A percentile compares a stretch with the other conserved stretches of the same genome.
Conservation (phyloP, 2,329 filamentous ascomycete species). For the Diaporthe sp. region DNA sequence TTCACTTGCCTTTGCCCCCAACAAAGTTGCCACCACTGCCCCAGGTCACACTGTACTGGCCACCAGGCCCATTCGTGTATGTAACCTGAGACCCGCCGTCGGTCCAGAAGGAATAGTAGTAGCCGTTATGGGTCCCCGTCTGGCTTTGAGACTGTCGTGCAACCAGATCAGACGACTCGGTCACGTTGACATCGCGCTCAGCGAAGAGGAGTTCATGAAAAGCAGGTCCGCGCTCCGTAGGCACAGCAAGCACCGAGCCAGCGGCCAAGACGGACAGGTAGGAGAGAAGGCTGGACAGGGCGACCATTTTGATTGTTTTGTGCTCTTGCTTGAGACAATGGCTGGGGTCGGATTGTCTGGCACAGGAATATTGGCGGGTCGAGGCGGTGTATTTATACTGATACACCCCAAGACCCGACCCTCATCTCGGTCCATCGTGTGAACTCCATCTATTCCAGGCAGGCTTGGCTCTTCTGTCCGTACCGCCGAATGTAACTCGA, state of each 20-base stretch:
- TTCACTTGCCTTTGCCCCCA: constrained; percentile 63
- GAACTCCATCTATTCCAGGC: not conserved
- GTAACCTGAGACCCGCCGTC: constrained; percentile 64
- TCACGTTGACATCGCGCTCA: constrained; percentile 9
- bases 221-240: constrained; percentile 20
- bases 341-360: not conserved
- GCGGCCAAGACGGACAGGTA: not conserved
- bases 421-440: not conserved
- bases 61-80: constrained; percentile 68
- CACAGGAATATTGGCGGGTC: not conserved
- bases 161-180: constrained; percentile 19
- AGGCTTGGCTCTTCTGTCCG: not conserved
- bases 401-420: not conserved
- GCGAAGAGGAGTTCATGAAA: constrained; percentile 19
- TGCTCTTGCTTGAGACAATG: not conserved
- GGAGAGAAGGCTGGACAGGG: not conserved
- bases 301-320: constrained; percentile 18
- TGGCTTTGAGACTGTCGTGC: constrained; percentile 17
- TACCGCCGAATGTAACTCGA: constrained; percentile 24
- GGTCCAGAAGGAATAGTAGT: constrained; percentile 73
- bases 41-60: constrained; percentile 66
- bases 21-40: constrained; percentile 62
- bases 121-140: constrained; percentile 69
- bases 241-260: constrained; percentile 10
- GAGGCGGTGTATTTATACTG: constrained; percentile 1